Evolutionary conservation across 1,284 basidiomycete species (phyloP).

Genomic region (Ceratobasidium sp.): DNA sequence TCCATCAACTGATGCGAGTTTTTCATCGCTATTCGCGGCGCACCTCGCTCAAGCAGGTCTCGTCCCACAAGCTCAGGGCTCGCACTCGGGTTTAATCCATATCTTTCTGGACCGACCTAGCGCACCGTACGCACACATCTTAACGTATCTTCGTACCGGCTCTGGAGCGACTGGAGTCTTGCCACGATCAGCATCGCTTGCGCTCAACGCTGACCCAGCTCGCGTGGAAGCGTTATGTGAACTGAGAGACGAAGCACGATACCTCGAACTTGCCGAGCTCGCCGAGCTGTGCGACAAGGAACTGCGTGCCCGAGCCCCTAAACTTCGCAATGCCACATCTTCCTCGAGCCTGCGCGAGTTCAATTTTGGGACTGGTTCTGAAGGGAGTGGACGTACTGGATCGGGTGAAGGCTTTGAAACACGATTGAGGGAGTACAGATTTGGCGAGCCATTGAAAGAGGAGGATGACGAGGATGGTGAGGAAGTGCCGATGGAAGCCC

Average conservation of each 20-base stretch:
- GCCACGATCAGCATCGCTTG: constrained; percentile 66
- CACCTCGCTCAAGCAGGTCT: constrained; percentile 44
- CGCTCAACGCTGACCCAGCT: constrained; percentile 60
- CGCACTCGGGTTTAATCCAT: constrained; percentile 65
- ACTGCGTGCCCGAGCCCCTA: constrained; percentile 53
- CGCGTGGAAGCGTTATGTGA: constrained; percentile 76
- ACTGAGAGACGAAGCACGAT: constrained; percentile 78
- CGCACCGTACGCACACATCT: constrained; percentile 75
- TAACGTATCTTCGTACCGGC: constrained; percentile 75
- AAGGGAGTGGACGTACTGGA: neutral
- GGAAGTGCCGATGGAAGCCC: neutral
- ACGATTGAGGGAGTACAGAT: constrained; percentile 26
- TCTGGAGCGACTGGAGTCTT: constrained; percentile 66
- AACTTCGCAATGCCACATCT: constrained; percentile 20
- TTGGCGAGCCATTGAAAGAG: constrained; percentile 15
- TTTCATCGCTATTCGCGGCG: constrained; percentile 51
- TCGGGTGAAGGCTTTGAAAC: constrained; percentile 21
- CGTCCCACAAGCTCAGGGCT: constrained; percentile 38
- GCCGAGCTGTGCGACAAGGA: constrained; percentile 47
- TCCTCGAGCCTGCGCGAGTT: constrained; percentile 26
- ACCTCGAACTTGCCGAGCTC: constrained; percentile 59
- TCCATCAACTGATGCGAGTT: constrained; percentile 55
- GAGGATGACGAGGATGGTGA: constrained; percentile 15
- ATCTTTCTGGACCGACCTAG: constrained; percentile 85
- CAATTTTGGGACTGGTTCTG: constrained; percentile 33